phyloP scores from a whole-genome alignment of 192 early-diverging fungal genomes.

The Gonapodya sp. region DNA sequence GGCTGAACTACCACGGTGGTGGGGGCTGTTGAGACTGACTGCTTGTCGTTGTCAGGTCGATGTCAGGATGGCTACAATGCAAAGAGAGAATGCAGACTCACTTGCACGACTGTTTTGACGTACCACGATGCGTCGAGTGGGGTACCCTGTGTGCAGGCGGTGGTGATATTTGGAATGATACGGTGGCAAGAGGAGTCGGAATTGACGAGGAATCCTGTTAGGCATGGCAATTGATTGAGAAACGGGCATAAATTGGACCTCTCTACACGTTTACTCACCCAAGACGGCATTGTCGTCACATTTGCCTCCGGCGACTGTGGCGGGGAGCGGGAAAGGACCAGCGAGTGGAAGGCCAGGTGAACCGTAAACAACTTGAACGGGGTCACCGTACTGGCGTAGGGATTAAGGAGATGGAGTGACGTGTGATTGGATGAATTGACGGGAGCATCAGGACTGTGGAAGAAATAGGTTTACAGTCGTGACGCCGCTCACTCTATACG shows the following conservation, averaged over 20 bases:
- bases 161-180: not conserved
- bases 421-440: not conserved
- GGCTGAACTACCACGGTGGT: not conserved
- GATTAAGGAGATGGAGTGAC: not conserved
- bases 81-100: no score
- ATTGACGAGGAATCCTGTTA: not conserved
- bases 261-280: not conserved
- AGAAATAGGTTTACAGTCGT: no score
- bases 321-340: not conserved
- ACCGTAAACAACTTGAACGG: not conserved
- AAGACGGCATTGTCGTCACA: not conserved
- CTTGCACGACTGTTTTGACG: not conserved
- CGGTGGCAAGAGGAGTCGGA: not conserved
- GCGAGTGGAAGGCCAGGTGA: not conserved
- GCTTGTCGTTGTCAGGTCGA: not conserved
- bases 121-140: not conserved
- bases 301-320: not conserved
- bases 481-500: not conserved
- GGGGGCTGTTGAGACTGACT: not conserved
- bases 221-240: not conserved
- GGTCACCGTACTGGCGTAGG: not conserved
- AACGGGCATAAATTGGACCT: not conserved
- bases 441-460: no score
- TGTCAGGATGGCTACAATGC: not conserved
- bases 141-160: not conserved